Base-by-base conservation (phyloP, 257 asterid genomes). In the Solanum lycopersicoides region DNA sequence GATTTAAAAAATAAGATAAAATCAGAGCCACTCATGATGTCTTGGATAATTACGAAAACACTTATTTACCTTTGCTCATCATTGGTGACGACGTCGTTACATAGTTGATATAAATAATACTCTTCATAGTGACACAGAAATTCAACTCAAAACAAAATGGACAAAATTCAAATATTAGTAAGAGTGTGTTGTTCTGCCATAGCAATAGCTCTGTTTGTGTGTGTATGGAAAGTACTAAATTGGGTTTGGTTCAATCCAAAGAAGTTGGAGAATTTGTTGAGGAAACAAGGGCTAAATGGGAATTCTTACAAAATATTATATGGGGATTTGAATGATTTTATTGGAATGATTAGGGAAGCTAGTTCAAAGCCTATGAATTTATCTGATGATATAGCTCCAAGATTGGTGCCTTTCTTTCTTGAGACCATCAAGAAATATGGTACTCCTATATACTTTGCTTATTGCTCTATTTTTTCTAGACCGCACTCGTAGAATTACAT, bases 281-380 rank as follows among this genome's bases (percentile, higher is more conserved):
- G 63, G 12, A 11, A 83, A 50, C 91, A 89, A 56, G 93, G 95
- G 20, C 87, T 92, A 59, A 87, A 28, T 9, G 95, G 94, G 8
- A 90, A 88, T 42, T 32, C 90, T 3, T 93, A 90, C 87, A 90
- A 83, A 84, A 14, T 91, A 8, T 56, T 92, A 44, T 53, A 21
- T 68, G 88, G 91, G 41, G 91, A 87, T 47, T 41, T 87, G 44
- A 87, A 79, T 12, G 89, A 89, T n/a, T 32, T 84, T 16, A 9
- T 65, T 8, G 34, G 74, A 30, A 10, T 84, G 88, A 9, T 35
- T 30, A 10, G 44, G 53, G 56, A 84, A 77, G 89, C 88, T 25
- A 15, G n/a, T 32, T 68, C 84, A n/a, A 84, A 77, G 50, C 82
- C 89, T 28, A 32, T 87, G 44, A 53, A 32, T 69, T 75, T 87